Evolutionary conservation across 2,329 filamentous ascomycete genomes (phyloP), one percentile per base, ranked within the genome.

Genomic region (Fusarium sp.): DNA sequence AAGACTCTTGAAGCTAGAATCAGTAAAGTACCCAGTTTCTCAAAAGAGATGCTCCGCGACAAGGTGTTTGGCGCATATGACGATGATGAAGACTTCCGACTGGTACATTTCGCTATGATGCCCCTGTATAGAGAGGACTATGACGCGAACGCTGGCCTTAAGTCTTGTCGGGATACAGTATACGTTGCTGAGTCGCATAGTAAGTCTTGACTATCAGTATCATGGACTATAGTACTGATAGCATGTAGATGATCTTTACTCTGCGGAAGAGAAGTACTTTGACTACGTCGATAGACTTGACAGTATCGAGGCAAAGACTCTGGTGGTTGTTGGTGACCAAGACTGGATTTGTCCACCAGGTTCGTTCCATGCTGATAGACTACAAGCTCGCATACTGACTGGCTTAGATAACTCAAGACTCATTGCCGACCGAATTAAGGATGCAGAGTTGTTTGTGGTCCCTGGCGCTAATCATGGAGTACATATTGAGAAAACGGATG

Each of bases 151-250:
- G 52, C 44, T 8, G 68, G 60, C 2, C 40, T 70, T 2, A 49
- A 28, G 5, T 17, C 20, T 1, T 68, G 65, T 26, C 44, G 55
- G 8, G 50, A 56, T n/a, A 70, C 65, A 2, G 55, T 68, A 22
- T 69, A 70, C 36, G 61, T 68, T 28, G 68, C 68, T 7, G 65
- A 70, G 34, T 68, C 68, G 18, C 68, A 70, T 28, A 70, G 68
- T 70, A 40, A 43, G 65, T 63, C 9, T n/a, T 5, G 6, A 26
- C 9, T 2, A 7, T 9, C 5, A 26, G 15, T 3, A n/a, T 54
- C 17, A 7, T 6, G 7, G 11, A 43, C 34, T 7, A 14, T 7
- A 33, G 15, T 14, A 14, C 46, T 58, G 5, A 58, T 11, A 1
- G 1, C 2, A 36, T 5, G 8, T 7, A 66, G 68, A 70, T 26